Conservation (phyloP, 768 basidiomycete genomes). For the Russula vinacea region DNA sequence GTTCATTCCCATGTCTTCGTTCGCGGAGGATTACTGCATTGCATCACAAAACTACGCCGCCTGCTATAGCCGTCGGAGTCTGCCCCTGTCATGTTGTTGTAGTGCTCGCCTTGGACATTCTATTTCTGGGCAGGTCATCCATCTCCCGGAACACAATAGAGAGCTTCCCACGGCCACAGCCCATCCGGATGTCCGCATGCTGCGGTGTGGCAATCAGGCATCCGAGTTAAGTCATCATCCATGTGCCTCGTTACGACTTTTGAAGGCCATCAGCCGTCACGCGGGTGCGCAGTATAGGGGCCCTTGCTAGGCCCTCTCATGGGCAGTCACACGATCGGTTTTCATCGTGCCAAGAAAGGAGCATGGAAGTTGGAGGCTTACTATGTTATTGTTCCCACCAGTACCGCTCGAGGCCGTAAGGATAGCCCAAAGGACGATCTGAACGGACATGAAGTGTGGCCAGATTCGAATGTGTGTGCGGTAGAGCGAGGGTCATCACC, state of each 20-base stretch:
- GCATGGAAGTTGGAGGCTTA: neutral
- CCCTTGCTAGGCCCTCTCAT: neutral
- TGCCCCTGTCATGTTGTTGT: conserved; percentile 21
- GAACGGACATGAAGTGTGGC: neutral
- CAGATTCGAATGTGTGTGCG: neutral
- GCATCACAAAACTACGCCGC: conserved; percentile 11
- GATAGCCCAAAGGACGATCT: neutral
- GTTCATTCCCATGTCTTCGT: neutral
- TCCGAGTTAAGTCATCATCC: neutral
- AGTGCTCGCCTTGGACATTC: conserved; percentile 15
- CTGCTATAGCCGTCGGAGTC: neutral
- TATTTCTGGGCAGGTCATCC: neutral
- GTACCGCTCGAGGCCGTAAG: neutral
- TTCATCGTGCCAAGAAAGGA: neutral
- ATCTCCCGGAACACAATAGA: neutral
- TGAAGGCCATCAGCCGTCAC: neutral
- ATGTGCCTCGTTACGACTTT: conserved; percentile 15
- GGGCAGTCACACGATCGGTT: neutral
- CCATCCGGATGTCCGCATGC: conserved; percentile 17
- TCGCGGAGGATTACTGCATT: neutral
- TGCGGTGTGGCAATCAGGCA: conserved; percentile 4
- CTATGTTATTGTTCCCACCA: neutral
- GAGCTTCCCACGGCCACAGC: conserved; percentile 16
- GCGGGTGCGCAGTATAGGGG: neutral
- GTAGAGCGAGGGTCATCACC: conserved; percentile 17